Percentiles rank a stretch among this genome's conserved stretches.
These are phyloP conservation scores for Hypoxylon sp. DNA, from an alignment of 2,329 filamentous ascomycete species.

Conservation along the genomic window DNA sequence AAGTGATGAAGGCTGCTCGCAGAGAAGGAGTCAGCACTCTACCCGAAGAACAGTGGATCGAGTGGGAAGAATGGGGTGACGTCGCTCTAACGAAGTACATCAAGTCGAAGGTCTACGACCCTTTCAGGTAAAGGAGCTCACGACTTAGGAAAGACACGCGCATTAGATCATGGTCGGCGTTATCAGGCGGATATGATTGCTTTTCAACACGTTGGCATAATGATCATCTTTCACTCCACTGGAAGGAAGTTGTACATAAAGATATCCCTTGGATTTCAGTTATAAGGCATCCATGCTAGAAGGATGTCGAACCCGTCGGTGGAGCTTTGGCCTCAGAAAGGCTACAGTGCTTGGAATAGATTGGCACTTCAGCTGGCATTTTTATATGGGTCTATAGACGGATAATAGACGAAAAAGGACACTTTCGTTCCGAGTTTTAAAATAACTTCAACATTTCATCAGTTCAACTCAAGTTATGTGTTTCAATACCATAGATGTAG, in stretches of 20 bases:
- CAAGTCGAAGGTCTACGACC: constrained; percentile 73
- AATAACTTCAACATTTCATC: constrained; percentile 3
- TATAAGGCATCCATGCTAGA: constrained; percentile 23
- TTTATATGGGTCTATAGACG: constrained; percentile 45
- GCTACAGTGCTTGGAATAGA: constrained; percentile 25
- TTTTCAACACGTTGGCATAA: constrained; percentile 42
- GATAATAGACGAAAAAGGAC: constrained; percentile 47
- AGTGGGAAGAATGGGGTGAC: constrained; percentile 81
- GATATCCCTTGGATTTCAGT: constrained; percentile 41
- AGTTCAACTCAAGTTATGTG: neutral
- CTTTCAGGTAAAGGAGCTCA: constrained; percentile 56
- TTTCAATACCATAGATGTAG: neutral
- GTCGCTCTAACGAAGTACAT: constrained; percentile 73
- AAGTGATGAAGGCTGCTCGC: constrained; percentile 94
- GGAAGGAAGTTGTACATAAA: constrained; percentile 43
- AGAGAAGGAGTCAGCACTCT: constrained; percentile 81
- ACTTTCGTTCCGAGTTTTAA: constrained; percentile 33
- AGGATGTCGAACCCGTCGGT: constrained; percentile 23
- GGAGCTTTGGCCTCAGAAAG: constrained; percentile 33
- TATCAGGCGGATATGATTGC: constrained; percentile 34
- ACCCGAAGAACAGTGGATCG: constrained; percentile 77
- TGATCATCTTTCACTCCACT: constrained; percentile 43
- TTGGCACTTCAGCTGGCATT: constrained; percentile 25
- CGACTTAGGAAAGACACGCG: constrained; percentile 37
- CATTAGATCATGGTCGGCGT: constrained; percentile 49